phyloP scores from a whole-genome alignment of 202 grass and related monocot genomes.

The Carex arenaria region DNA sequence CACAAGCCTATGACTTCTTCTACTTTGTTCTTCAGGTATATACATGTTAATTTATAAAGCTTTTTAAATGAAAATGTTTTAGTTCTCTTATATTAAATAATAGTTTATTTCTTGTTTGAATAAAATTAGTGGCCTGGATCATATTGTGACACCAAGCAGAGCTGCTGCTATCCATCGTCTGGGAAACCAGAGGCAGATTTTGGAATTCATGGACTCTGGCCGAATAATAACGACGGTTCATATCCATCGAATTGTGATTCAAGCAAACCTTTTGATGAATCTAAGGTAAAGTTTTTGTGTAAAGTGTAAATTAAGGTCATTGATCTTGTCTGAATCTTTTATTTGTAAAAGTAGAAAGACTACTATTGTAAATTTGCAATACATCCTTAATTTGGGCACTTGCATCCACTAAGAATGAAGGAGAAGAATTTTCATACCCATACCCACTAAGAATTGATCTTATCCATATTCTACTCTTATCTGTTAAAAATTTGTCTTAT shows the following conservation, averaged over 20 bases:
- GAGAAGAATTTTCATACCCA: too few relatives aligned
- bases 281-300: conserved; percentile 40
- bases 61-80: neutral
- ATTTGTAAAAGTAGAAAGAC: neutral
- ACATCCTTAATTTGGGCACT: neutral
- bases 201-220: conserved; percentile 95
- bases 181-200: conserved; percentile 86
- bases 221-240: conserved; percentile 73
- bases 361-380: neutral
- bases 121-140: conserved; percentile 69
- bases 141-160: conserved; percentile 79
- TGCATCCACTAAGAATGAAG: too few relatives aligned
- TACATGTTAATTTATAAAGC: neutral
- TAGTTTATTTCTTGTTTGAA: neutral
- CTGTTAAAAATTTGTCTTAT: too few relatives aligned
- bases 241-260: conserved; percentile 76
- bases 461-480: too few relatives aligned
- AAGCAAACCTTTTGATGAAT: conserved; percentile 37
- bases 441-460: too few relatives aligned
- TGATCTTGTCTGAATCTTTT: neutral
- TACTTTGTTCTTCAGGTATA: conserved; percentile 69
- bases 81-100: neutral
- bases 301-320: neutral
- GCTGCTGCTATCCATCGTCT: conserved; percentile 76
- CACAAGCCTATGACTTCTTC: conserved; percentile 86